Conservation (phyloP, 768 basidiomycete species). For the Phlebiopsis flavidoalba region DNA sequence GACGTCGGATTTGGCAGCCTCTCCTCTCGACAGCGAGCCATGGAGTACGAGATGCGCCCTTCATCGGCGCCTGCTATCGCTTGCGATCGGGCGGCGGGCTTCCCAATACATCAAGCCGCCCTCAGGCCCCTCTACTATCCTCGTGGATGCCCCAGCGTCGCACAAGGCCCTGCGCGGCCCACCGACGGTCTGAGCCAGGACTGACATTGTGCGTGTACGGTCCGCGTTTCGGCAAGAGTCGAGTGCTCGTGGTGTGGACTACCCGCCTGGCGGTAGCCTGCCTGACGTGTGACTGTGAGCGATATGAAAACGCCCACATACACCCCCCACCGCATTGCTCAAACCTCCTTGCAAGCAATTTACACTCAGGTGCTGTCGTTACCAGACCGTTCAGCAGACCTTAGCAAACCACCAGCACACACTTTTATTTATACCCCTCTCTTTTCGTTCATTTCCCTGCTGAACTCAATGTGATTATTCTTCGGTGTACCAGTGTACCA, state of each 20-base stretch:
- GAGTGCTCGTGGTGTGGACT: too few relatives aligned
- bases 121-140: conserved; percentile 29
- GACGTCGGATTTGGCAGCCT: conserved; percentile 21
- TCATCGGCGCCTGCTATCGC: too few relatives aligned
- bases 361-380: too few relatives aligned
- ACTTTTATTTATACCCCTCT: neutral
- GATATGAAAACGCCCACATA: too few relatives aligned
- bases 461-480: neutral
- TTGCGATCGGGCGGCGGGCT: too few relatives aligned
- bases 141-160: conserved; percentile 32
- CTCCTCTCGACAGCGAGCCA: conserved; percentile 49
- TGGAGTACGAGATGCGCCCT: conserved; percentile 37
- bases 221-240: conserved; percentile 35
- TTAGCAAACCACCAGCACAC: neutral
- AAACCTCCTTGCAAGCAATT: too few relatives aligned
- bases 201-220: conserved; percentile 85
- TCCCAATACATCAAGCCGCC: too few relatives aligned
- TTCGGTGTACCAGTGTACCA: neutral
- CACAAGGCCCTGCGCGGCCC: conserved; percentile 44
- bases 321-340: too few relatives aligned
- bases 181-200: conserved; percentile 79
- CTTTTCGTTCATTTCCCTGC: neutral
- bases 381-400: too few relatives aligned
- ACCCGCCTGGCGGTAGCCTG: too few relatives aligned
- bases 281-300: too few relatives aligned